These are phyloP conservation scores for Hygrocybe coccinea DNA, from an alignment of 768 basidiomycete genomes.

Conservation along the genomic window DNA sequence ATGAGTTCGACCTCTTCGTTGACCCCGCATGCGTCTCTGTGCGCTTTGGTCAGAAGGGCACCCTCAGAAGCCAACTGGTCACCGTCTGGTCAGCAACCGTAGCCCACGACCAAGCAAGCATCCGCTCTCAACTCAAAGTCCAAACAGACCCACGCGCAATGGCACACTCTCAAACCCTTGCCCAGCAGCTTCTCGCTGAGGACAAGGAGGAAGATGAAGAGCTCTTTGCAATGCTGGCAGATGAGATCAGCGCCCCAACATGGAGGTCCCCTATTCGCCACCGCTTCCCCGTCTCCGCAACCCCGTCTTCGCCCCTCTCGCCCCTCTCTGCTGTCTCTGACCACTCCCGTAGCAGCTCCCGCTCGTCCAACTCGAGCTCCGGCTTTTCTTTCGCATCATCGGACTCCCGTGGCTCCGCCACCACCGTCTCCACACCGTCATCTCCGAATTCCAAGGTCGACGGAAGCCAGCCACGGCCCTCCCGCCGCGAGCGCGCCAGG, in stretches of 20 bases:
- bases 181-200: slow-evolving; percentile 69
- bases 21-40: slow-evolving; percentile 76
- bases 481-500: slow-evolving; percentile 64
- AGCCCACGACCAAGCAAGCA: slow-evolving; percentile 4
- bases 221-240: slow-evolving; percentile 68
- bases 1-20: slow-evolving; percentile 74
- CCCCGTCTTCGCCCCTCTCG: slow-evolving; percentile 59
- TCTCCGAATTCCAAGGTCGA: slow-evolving; percentile 24
- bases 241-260: slow-evolving; percentile 62
- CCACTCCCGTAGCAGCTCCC: slow-evolving; percentile 65
- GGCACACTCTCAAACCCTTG: slow-evolving; percentile 51
- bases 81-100: slow-evolving; percentile 62
- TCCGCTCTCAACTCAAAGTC: neutral
- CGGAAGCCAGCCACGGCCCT: slow-evolving; percentile 41
- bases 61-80: slow-evolving; percentile 38
- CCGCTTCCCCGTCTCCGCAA: slow-evolving; percentile 53
- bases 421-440: slow-evolving; percentile 39
- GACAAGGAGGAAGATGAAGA: slow-evolving; percentile 69
- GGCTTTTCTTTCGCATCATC: slow-evolving; percentile 52
- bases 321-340: slow-evolving; percentile 52
- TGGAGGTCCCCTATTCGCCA: slow-evolving; percentile 63
- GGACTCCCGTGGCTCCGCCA: slow-evolving; percentile 40
- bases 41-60: slow-evolving; percentile 44
- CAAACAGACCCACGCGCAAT: slow-evolving; percentile 6
- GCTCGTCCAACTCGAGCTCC: slow-evolving; percentile 67